phyloP scores from a whole-genome alignment of 768 basidiomycete genomes.

The Mycena epipterygia region DNA sequence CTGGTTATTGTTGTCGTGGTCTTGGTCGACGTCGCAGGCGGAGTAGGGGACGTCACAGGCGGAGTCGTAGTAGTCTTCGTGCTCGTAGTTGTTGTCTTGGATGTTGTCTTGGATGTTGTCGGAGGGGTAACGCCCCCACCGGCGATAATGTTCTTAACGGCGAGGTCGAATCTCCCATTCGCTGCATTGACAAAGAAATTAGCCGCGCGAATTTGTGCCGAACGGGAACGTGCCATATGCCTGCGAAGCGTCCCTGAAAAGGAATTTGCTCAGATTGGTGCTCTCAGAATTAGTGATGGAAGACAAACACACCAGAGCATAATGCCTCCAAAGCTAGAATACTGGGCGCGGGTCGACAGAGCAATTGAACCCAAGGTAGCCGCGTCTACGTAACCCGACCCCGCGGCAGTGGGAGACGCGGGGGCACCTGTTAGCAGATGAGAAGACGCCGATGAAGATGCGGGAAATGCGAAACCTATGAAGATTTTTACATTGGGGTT shows the following conservation, averaged over 20 bases:
- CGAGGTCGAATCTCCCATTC: conserved; percentile 48
- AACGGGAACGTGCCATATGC: conserved; percentile 23
- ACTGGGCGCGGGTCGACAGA: conserved; percentile 60
- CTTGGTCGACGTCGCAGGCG: conserved; percentile 14
- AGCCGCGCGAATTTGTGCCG: not conserved
- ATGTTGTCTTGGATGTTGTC: conserved; percentile 28
- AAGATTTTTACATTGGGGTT: conserved; percentile 73
- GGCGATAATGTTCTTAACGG: conserved; percentile 49
- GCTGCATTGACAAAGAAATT: conserved; percentile 33
- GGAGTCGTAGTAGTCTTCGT: conserved; percentile 38
- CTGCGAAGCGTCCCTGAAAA: conserved; percentile 31
- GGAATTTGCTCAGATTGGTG: not conserved
- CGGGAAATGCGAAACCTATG: conserved; percentile 54
- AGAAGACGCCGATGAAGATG: conserved; percentile 48
- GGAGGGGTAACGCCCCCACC: conserved; percentile 37
- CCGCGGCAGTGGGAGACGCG: conserved; percentile 53
- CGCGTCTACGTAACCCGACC: conserved; percentile 61
- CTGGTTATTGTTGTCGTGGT: conserved; percentile 20
- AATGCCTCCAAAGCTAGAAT: conserved; percentile 72
- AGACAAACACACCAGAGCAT: conserved; percentile 54
- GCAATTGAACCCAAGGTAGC: conserved; percentile 59
- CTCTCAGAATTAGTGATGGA: not conserved
- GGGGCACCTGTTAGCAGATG: conserved; percentile 65
- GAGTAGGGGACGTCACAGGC: not conserved
- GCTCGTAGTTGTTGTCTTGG: conserved; percentile 21